Evolutionary conservation across 164 flowering plant species (phyloP).

Genomic region (Umbellularia californica): DNA sequence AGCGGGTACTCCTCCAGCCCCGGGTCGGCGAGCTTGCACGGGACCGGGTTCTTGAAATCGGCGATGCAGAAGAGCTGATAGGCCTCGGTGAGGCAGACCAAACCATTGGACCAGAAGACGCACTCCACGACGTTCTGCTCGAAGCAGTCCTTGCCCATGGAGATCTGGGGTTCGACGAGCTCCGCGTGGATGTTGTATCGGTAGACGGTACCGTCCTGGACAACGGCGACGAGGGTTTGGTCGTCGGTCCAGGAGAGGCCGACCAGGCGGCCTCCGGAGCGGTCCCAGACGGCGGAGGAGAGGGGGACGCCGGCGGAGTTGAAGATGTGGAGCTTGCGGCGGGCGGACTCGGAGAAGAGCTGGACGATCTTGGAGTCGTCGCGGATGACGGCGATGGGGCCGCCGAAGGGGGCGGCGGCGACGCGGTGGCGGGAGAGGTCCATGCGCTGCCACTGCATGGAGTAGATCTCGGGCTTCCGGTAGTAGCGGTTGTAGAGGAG

Average conservation of each 20-base stretch:
- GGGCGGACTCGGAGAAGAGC: constrained; percentile 85
- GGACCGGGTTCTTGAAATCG: constrained; percentile 62
- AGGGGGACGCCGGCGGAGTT: constrained; percentile 68
- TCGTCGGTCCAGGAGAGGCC: constrained; percentile 92
- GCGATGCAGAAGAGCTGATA: constrained; percentile 56
- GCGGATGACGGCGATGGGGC: constrained; percentile 91
- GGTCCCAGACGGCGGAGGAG: constrained; percentile 75
- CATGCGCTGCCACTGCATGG: constrained; percentile 72
- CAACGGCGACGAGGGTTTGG: constrained; percentile 64
- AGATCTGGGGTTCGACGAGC: constrained; percentile 44
- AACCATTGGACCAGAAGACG: constrained; percentile 89
- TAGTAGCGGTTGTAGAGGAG: constrained; percentile 80
- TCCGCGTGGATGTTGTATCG: constrained; percentile 64
- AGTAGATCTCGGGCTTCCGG: constrained; percentile 83
- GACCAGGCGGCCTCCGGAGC: constrained; percentile 79
- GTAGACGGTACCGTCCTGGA: constrained; percentile 83
- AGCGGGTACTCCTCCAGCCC: constrained; percentile 55
- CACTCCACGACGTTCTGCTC: constrained; percentile 84
- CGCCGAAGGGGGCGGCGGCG: constrained; percentile 91
- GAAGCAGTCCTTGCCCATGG: constrained; percentile 75
- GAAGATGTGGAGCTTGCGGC: constrained; percentile 85
- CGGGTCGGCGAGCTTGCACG: constrained; percentile 62
- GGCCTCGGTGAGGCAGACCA: constrained; percentile 75
- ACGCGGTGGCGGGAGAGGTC: constrained; percentile 80
- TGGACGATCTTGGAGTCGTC: constrained; percentile 97